Evolutionary conservation across 257 asterid genomes (phyloP).

Genomic region (Parsonsia alboflavescens): DNA sequence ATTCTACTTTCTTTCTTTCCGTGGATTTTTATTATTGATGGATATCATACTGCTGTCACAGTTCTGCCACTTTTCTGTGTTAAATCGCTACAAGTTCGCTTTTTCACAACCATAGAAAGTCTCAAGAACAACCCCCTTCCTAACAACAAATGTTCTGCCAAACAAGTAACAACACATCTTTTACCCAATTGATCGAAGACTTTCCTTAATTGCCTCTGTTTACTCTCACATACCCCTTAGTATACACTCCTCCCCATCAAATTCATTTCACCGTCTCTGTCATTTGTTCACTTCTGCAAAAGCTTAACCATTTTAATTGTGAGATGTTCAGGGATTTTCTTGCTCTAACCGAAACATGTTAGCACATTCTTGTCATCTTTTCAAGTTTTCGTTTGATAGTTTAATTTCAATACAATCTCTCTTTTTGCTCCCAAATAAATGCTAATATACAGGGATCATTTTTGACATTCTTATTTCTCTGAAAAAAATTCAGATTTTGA

Average conservation of each 20-base stretch:
- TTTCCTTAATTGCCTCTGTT: too few relatives aligned
- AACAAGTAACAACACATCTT: neutral
- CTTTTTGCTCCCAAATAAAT: neutral
- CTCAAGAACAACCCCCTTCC: neutral
- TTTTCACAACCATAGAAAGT: neutral
- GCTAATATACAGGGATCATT: neutral
- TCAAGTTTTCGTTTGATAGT: neutral
- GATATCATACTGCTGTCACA: neutral
- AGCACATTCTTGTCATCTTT: neutral
- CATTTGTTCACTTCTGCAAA: neutral
- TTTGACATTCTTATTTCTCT: neutral
- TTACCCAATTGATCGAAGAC: neutral
- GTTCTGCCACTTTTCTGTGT: neutral
- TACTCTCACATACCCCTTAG: neutral
- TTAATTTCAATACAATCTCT: neutral
- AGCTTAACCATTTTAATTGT: neutral
- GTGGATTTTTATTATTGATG: neutral
- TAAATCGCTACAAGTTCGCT: neutral
- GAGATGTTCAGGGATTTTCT: neutral
- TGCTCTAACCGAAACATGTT: neutral
- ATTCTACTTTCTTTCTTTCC: neutral
- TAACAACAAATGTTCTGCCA: neutral
- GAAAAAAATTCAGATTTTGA: conserved; percentile 46
- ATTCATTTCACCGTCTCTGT: neutral
- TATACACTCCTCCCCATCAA: neutral